Evolutionary conservation across 805 yeast genomes (phyloP).

Genomic region (Teunomyces gatunensis): DNA sequence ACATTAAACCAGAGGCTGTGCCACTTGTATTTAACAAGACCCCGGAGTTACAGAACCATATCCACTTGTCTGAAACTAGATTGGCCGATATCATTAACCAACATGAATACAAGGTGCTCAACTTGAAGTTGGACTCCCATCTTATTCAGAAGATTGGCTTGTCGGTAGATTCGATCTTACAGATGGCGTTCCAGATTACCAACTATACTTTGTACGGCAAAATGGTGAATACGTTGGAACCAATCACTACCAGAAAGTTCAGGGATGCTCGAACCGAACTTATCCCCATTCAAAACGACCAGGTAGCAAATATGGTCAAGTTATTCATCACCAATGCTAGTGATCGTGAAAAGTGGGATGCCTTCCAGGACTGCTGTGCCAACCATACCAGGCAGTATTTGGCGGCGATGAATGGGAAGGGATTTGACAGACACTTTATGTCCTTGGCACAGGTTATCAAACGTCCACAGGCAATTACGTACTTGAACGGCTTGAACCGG

Average conservation of each 20-base stretch:
- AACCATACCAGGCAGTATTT: conserved; percentile 49
- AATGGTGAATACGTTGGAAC: conserved; percentile 49
- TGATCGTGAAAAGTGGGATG: conserved; percentile 46
- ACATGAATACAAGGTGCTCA: conserved; percentile 50
- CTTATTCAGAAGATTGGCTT: conserved; percentile 40
- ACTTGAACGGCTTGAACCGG: conserved; percentile 45
- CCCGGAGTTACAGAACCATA: conserved; percentile 45
- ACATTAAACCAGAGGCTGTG: conserved; percentile 34
- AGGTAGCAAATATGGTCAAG: conserved; percentile 53
- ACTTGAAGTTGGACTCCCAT: conserved; percentile 33
- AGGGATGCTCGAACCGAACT: conserved; percentile 69
- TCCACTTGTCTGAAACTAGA: conserved; percentile 57
- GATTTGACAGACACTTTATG: conserved; percentile 71
- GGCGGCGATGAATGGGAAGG: conserved; percentile 57
- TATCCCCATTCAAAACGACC: conserved; percentile 60
- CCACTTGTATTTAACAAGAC: conserved; percentile 37
- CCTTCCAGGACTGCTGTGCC: conserved; percentile 49
- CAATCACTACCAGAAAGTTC: conserved; percentile 66
- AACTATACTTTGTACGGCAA: conserved; percentile 56
- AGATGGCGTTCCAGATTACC: conserved; percentile 51
- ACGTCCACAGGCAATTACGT: conserved; percentile 34
- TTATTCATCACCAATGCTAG: conserved; percentile 57
- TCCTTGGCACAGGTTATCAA: conserved; percentile 59
- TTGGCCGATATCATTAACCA: conserved; percentile 57
- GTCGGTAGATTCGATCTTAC: conserved; percentile 51